A percentile compares a stretch with the other conserved stretches of the same genome.
Evolutionary conservation across 352 stramenopile species (phyloP).

Genomic region (Aphanomyces euteiches): DNA sequence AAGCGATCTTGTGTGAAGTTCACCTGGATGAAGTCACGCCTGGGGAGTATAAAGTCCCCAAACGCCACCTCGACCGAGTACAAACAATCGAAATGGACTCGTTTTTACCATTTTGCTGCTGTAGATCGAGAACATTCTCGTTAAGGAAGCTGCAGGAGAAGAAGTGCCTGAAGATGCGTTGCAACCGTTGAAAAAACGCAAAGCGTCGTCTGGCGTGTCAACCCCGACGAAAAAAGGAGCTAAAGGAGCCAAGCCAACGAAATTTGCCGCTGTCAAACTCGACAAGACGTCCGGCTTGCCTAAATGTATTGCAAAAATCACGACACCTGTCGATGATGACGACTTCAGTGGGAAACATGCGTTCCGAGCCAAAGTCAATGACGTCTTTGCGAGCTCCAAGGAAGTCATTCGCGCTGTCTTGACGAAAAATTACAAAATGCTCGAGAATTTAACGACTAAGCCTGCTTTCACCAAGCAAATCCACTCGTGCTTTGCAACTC

Average conservation of each 20-base stretch:
- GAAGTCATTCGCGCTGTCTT: constrained; percentile 69
- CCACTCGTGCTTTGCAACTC: constrained; percentile 46
- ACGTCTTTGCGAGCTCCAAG: constrained; percentile 50
- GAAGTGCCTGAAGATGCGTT: constrained; percentile 56
- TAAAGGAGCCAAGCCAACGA: neutral
- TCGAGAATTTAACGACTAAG: constrained; percentile 58
- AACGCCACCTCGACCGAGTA: constrained; percentile 25
- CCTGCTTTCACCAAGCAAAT: constrained; percentile 42
- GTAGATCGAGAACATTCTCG: constrained; percentile 35
- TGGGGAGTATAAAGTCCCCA: constrained; percentile 16
- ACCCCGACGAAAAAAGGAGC: constrained; percentile 32
- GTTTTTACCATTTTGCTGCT: neutral
- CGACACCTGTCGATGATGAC: constrained; percentile 43
- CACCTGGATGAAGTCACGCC: constrained; percentile 37
- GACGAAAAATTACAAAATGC: constrained; percentile 62
- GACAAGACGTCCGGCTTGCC: constrained; percentile 18
- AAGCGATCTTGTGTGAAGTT: constrained; percentile 70
- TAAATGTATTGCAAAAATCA: constrained; percentile 42
- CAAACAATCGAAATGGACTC: neutral
- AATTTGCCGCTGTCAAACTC: neutral
- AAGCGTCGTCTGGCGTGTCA: constrained; percentile 27
- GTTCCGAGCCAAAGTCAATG: constrained; percentile 42
- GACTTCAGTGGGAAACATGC: constrained; percentile 52
- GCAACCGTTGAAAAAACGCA: constrained; percentile 38
- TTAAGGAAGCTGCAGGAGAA: constrained; percentile 36